Conservation (phyloP, 768 basidiomycete genomes). For the Tulasnella sp. region DNA sequence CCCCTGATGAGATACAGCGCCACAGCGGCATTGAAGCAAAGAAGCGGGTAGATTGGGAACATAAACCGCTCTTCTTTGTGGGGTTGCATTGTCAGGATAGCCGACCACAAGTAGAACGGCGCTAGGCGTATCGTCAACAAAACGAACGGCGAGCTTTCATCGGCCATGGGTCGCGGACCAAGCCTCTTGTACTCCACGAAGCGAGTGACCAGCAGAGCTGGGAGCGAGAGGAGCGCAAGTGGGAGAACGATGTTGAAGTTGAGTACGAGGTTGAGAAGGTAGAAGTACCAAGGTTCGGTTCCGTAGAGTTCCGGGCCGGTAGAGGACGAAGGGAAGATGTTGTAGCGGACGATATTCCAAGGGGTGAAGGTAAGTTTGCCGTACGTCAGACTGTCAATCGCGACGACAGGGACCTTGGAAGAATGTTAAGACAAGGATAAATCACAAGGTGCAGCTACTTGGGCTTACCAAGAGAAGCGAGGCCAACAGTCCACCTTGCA, state of each 20-base stretch:
- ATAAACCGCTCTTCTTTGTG: slow-evolving; percentile 99
- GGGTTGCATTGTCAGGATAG: slow-evolving; percentile 70
- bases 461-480: slow-evolving; percentile 59
- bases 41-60: slow-evolving; percentile 86
- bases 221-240: slow-evolving; percentile 76
- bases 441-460: not conserved
- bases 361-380: slow-evolving; percentile 74
- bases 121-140: slow-evolving; percentile 70
- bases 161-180: slow-evolving; percentile 45
- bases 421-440: slow-evolving; percentile 16
- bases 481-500: slow-evolving; percentile 54
- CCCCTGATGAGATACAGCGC: slow-evolving; percentile 79
- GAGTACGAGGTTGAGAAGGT: slow-evolving; percentile 80
- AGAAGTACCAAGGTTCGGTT: slow-evolving; percentile 82
- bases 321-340: slow-evolving; percentile 74
- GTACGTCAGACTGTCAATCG: slow-evolving; percentile 83
- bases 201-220: slow-evolving; percentile 73
- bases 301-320: slow-evolving; percentile 93
- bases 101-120: slow-evolving; percentile 92
- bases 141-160: slow-evolving; percentile 75
- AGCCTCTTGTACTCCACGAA: slow-evolving; percentile 68
- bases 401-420: slow-evolving; percentile 74
- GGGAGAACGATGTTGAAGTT: slow-evolving; percentile 90
- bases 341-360: slow-evolving; percentile 92
- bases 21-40: slow-evolving; percentile 95